Base-by-base conservation (phyloP, 306 rosid species). In the Oemleria cerasiformis region DNA sequence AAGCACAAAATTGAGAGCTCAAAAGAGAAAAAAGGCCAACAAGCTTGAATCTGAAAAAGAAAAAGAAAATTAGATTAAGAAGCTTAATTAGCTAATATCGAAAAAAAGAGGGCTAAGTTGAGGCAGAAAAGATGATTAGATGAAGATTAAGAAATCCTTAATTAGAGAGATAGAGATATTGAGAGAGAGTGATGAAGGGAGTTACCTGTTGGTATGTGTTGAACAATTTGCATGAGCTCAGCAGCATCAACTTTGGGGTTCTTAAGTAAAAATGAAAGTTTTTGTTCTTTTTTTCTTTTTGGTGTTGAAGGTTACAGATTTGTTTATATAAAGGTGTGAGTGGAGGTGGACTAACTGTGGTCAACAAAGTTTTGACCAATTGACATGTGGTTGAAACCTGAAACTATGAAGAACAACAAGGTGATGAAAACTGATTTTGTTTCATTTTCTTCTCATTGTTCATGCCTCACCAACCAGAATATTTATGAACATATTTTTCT, bases 21-120 rank as follows among this genome's bases (percentile, higher is more conserved):
- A 11, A 53, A 17, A 10, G 41, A 58, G 12, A 63, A 57, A 17
- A 23, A 23, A 36, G 9, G 9, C 17, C 63, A 2, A 9, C 12
- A 56, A 55, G 51, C 25, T 56, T 56, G 65, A 70, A 58, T 38
- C 56, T 25, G 19, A 56, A 56, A 23, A 68, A 13, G 19, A 56
- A 56, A 23, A 68, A 13, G 34, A 2, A 15, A 20, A 53, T 14
- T 21, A 38, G 11, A 36, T 50, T 39, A 21, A 20, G 16, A 40
- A 39, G 51, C 50, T 53, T 38, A 39, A 13, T 55, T 20, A 55
- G 21, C 36, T 30, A 9, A 9, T 36, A 56, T 34, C 20, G 61
- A 53, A 25, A 21, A 15, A 55, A 15, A 45, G 50, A 45, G 49
- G 1, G 50, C 2, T 30, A 30, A 30, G 2, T 30, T 30, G 36